These are phyloP conservation scores for Dianthus caryophyllus DNA, from an alignment of 148 eudicot species.

Conservation along the genomic window DNA sequence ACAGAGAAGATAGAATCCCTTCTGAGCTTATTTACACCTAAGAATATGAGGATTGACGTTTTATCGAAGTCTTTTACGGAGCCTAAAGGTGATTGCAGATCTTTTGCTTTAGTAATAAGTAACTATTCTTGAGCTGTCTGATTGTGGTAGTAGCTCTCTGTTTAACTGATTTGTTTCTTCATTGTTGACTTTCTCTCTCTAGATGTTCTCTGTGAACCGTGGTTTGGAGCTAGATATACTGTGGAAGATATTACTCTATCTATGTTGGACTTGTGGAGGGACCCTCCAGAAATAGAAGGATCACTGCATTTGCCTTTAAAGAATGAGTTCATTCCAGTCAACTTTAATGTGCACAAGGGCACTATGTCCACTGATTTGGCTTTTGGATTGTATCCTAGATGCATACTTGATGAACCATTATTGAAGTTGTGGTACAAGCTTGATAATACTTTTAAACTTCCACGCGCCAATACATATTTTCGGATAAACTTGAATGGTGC, in stretches of 20 bases:
- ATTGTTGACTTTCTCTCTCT: conserved; percentile 10
- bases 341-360: conserved; percentile 66
- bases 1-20: conserved; percentile 47
- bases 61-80: conserved; percentile 55
- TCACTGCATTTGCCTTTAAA: conserved; percentile 77
- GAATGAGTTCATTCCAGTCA: conserved; percentile 82
- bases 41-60: conserved; percentile 85
- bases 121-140: background rate
- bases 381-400: conserved; percentile 47
- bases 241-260: conserved; percentile 72
- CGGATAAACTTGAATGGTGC: conserved; percentile 77
- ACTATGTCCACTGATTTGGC: conserved; percentile 32
- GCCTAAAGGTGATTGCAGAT: conserved; percentile 47
- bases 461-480: conserved; percentile 96
- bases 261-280: conserved; percentile 60
- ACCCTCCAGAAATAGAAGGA: conserved; percentile 68
- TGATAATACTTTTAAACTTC: conserved; percentile 77
- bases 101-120: background rate
- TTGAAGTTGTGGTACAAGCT: conserved; percentile 92
- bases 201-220: conserved; percentile 71
- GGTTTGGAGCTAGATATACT: conserved; percentile 79
- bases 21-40: conserved; percentile 65
- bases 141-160: background rate
- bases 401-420: conserved; percentile 77
- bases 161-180: conserved; percentile 5